These are phyloP conservation scores for Megacollybia marginata DNA, from an alignment of 768 basidiomycete genomes.

Conservation along the genomic window DNA sequence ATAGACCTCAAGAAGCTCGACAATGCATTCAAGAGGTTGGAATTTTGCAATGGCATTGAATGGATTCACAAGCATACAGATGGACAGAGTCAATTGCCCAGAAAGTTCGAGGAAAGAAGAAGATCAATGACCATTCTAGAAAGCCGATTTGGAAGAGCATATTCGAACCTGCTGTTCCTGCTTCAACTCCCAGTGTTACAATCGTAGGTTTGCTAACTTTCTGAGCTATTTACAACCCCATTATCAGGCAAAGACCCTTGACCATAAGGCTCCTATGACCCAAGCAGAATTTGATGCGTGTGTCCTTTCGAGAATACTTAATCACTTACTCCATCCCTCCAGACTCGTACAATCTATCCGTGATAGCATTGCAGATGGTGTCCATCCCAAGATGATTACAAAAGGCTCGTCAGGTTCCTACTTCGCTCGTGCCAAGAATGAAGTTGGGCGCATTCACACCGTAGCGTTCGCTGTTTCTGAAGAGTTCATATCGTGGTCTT, in stretches of 20 bases:
- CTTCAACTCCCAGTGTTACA: slow-evolving; percentile 23
- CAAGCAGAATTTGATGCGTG: slow-evolving; percentile 66
- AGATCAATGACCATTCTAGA: slow-evolving; percentile 50
- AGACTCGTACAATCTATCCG: slow-evolving; percentile 51
- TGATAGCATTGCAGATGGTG: slow-evolving; percentile 63
- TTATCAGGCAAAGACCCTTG: slow-evolving; percentile 65
- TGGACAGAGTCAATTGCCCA: slow-evolving; percentile 87
- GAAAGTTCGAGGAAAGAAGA: slow-evolving; percentile 75
- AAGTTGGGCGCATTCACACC: slow-evolving; percentile 60
- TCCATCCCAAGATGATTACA: slow-evolving; percentile 86
- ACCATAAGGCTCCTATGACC: slow-evolving; percentile 73
- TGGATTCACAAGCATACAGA: slow-evolving; percentile 13
- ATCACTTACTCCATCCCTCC: not conserved
- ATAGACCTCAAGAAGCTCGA: slow-evolving; percentile 79
- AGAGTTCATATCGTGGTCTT: not conserved
- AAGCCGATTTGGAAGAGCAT: slow-evolving; percentile 77
- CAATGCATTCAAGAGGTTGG: slow-evolving; percentile 74
- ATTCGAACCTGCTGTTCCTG: slow-evolving; percentile 56
- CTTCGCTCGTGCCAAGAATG: slow-evolving; percentile 80
- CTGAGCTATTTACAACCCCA: slow-evolving; percentile 3
- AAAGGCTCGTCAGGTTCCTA: slow-evolving; percentile 90
- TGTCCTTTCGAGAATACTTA: slow-evolving; percentile 16
- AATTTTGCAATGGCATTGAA: not conserved
- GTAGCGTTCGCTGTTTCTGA: slow-evolving; percentile 55
- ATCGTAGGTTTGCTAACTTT: slow-evolving; percentile 24